Evolutionary conservation across 73 alveolate species (phyloP).

Genomic region (Paramecium tetraurelia): DNA sequence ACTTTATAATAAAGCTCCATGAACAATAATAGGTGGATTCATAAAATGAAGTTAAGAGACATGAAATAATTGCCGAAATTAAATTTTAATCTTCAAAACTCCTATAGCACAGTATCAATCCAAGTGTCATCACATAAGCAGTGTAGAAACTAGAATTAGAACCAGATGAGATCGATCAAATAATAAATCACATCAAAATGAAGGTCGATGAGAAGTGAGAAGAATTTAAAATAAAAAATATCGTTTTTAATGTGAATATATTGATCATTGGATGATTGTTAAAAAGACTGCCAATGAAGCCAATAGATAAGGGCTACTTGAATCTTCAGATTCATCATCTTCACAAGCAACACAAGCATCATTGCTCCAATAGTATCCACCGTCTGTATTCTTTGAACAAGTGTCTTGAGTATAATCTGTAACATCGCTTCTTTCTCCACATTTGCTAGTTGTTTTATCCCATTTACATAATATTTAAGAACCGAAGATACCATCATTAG

Average conservation of each 20-base stretch:
- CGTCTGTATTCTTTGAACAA: not conserved
- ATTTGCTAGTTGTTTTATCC: not conserved
- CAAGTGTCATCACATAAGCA: not conserved
- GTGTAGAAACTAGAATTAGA: not conserved
- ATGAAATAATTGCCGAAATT: constrained; percentile 20
- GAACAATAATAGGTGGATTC: not conserved
- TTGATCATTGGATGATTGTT: not conserved
- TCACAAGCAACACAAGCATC: not conserved
- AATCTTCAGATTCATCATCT: not conserved
- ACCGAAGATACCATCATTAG: not conserved
- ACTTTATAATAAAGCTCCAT: not conserved
- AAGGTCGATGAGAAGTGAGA: not conserved
- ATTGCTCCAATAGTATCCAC: not conserved
- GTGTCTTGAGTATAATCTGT: not conserved
- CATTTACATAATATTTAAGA: not conserved
- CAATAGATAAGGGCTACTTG: not conserved
- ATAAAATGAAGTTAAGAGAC: not conserved
- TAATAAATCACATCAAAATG: not conserved
- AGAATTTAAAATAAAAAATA: not conserved
- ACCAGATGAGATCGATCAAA: not conserved
- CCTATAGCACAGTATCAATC: not conserved
- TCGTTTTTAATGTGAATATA: not conserved
- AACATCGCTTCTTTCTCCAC: not conserved
- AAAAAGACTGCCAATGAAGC: not conserved
- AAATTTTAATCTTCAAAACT: not conserved